A percentile compares a stretch with the other conserved stretches of the same genome.
phyloP scores from a whole-genome alignment of 2,329 filamentous ascomycete genomes.

The Botrytis pseudocinerea region DNA sequence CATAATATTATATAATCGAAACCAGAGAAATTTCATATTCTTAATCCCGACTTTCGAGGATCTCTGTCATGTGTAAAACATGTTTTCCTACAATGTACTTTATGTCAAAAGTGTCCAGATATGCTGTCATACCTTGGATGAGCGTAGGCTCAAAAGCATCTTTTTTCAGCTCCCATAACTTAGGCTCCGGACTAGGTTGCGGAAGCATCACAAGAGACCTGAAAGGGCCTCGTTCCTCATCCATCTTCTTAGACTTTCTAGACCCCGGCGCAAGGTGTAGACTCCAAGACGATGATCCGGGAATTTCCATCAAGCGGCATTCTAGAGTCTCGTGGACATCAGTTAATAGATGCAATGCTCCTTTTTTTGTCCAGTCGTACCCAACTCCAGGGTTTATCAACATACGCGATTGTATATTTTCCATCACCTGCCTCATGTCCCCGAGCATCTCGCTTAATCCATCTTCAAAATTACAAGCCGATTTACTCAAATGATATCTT shows the following conservation, averaged over 20 bases:
- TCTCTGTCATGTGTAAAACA: too few relatives aligned
- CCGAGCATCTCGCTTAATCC: background rate
- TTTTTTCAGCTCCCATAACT: background rate
- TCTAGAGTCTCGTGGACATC: background rate
- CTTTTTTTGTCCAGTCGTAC: background rate
- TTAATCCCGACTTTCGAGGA: background rate
- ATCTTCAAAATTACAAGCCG: too few relatives aligned
- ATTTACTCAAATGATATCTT: background rate
- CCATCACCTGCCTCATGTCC: background rate
- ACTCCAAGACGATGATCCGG: background rate
- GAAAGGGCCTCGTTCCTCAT: background rate
- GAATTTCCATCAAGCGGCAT: background rate
- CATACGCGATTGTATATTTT: background rate
- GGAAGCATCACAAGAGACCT: background rate
- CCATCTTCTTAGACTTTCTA: accelerated
- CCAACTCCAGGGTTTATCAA: background rate
- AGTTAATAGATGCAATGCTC: background rate
- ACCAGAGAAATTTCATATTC: background rate
- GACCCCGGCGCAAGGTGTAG: background rate
- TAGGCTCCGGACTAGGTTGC: background rate
- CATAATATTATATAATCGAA: background rate
- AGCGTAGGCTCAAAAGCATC: background rate
- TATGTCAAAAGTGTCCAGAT: background rate
- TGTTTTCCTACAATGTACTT: background rate
- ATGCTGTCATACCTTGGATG: background rate